Base-by-base conservation (phyloP, 2,329 filamentous ascomycete species). In the Cordyceps militaris region DNA sequence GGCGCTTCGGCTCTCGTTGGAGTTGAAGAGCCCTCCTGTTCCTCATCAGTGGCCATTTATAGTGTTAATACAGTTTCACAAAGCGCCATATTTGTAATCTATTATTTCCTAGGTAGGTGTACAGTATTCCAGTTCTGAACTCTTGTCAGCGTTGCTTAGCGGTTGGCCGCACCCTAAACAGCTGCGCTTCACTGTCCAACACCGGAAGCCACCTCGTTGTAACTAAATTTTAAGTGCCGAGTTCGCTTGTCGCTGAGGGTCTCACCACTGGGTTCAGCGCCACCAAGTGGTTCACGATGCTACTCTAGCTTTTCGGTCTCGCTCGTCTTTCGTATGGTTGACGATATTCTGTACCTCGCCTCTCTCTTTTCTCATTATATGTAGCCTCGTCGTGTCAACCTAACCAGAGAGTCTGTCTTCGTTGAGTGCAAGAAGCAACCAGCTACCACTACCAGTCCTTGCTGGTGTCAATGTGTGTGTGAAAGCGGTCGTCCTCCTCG, bases 1-100 rank as follows among this genome's bases (percentile, higher is more conserved):
- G 49, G n/a, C n/a, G 16, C 49, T 30, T 51, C 49, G 49, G 49
- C 49, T 51, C 34, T 51, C 49, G 49, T 51, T 40, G 49, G 49
- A 28, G 32, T 34, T 28, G 28, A 21, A 28, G 28, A n/a, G 11
- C 11, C 19, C 38, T 19, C 16, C 38, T 19, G n/a, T n/a, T n/a
- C n/a, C 16, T 16, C n/a, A 7, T 21, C 38, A 32, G 28, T 32
- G 28, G n/a, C n/a, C n/a, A n/a, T n/a, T n/a, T n/a, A n/a, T n/a
- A n/a, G n/a, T n/a, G n/a, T n/a, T n/a, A n/a, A n/a, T n/a, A n/a
- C n/a, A n/a, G n/a, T n/a, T n/a, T n/a, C n/a, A n/a, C n/a, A n/a
- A n/a, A n/a, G n/a, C n/a, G n/a, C n/a, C n/a, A n/a, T n/a, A n/a
- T 28, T 46, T 28, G 24, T 46, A 46, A 46, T 46, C n/a, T n/a